Base-by-base conservation (phyloP, 352 stramenopile species). In the Phytophthora agathidicida region DNA sequence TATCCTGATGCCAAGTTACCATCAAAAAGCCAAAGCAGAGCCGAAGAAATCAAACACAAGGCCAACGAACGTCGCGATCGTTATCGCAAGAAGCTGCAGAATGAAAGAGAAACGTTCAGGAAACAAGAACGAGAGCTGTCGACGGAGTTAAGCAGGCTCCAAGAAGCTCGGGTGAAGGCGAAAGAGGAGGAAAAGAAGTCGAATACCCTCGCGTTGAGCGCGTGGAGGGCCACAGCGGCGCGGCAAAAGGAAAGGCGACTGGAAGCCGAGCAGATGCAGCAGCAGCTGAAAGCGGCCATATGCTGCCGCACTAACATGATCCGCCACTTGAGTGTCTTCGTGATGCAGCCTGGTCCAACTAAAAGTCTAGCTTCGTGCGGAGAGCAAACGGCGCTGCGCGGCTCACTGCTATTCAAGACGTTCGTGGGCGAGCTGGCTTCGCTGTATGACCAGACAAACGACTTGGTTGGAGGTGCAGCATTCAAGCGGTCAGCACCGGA, bases 241-340 rank as follows among this genome's bases (percentile, higher is more conserved):
- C 39, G 46, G 17, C 61, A 70, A 24, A 70, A 65, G 33, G 61
- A 65, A 7, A 56, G 52, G 27, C 61, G 54, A 22, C 11, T 70
- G 27, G 33, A 57, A 27, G 33, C 55, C 1, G 61, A 70, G 36
- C 13, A 46, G 11, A 17, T 38, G 14, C 57, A 65, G 14, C 39
- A 47, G 17, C 33, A 46, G 14, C 47, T 70, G 6, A 51, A 63
- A 16, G 6, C 32, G 3, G 39, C 46, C 16, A 35, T 70, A 27
- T 22, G 24, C 5, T 20, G 27, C 20, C 54, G 23, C 28, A 41
- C 33, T 7, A 14, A 49, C 16, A 10, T 48, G 23, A 61, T 65
- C 27, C 39, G 28, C 3, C 46, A 53, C 14, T 37, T 65, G 26
- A 60, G 41, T 7, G 24, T 33, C 1, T 17, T 48, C 4, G 2